Evolutionary conservation across 306 rosid genomes (phyloP), one percentile per base, ranked within the genome.

Genomic region (Vigna trinervia): DNA sequence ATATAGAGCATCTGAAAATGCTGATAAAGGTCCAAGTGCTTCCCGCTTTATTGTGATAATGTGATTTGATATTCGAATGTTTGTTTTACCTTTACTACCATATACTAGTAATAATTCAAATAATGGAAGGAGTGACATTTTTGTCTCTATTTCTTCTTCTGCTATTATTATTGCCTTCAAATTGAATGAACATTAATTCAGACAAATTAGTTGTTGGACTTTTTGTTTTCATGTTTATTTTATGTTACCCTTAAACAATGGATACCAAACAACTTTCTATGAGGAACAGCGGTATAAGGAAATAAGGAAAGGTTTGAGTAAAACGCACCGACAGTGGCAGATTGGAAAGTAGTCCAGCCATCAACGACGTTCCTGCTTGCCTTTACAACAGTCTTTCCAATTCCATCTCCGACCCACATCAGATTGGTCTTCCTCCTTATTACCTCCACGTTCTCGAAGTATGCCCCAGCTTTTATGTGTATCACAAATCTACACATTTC

Each of bases 311-410:
- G 71, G 71, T 11, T 65, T 4, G 34, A 39, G 6, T 20, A 5
- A 39, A 51, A 52, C 97, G 75, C 22, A 92, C 98, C 95, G 63
- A 94, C 90, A 26, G 98, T 94, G 70, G 98, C 89, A 2, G 97
- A 94, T 28, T 85, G 93, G 75, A 92, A 94, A 71, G 98, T 94
- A 23, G 97, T 94, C 96, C 93, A 94, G 5, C 96, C 95, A 17
- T 89, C 98, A 2, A 89, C 85, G 2, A 89, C 93, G 67, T 88
- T 94, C 81, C 98, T 75, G 30, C 83, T 78, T 2, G 85, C 98
- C 74, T 92, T 94, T 67, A 94, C 88, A n/a, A 90, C 67, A 2
- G 96, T 94, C 79, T 88, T 88, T 22, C 89, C 95, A 50, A 89
- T 94, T 19, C 98, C 98, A 66, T 94, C 97, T 56, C 97, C 98